Evolutionary conservation across 2,329 filamentous ascomycete genomes (phyloP), one percentile per base, ranked within the genome.

Genomic region (Beauveria brongniartii): DNA sequence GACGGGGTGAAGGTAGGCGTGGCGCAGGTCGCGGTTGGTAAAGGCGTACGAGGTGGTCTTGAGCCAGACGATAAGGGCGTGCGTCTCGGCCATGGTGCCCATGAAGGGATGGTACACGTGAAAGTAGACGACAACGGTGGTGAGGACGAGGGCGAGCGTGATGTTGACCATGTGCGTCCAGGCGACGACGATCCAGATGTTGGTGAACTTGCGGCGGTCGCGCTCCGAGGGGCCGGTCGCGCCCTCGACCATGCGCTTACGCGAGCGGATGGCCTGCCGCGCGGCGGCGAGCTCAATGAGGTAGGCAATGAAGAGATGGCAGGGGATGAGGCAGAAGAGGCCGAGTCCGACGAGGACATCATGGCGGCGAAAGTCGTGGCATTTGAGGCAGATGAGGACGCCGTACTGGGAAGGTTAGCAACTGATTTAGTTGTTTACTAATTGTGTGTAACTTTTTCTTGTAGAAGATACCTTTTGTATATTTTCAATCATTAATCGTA

Each of bases 31-130:
- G 65, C 94, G 87, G 74, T 99, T 99, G 28, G 94, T 97, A 69
- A 97, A 90, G 26, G 93, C 94, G 71, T 97, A 99, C 0, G 92
- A 97, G 65, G 91, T 90, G 37, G 90, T 92, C 78, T 99, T 99
- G 69, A 99, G 83, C 88, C 92, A 97, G 55, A 97, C 92, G 60
- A 97, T 90, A 68, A 97, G 87, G 65, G 92, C 92, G 72, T 99
- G 94, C 63, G 96, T 76, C 74, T 97, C 90, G 65, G 90, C 92
- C 54, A 96, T 77, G 0, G 92, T 96, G 47, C 94, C 94, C 67
- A 99, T 95, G 20, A 96, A 82, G 0, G 94, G 94, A 73, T 99
- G 94, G 73, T 96, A 85, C 66, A 99, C 90, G 72, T 90, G 82
- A 73, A 88, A 93, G 78, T 96, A 99, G 20, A 99, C 92, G 20